phyloP scores from a whole-genome alignment of 1,284 basidiomycete species.

The Fereydounia khargensis region DNA sequence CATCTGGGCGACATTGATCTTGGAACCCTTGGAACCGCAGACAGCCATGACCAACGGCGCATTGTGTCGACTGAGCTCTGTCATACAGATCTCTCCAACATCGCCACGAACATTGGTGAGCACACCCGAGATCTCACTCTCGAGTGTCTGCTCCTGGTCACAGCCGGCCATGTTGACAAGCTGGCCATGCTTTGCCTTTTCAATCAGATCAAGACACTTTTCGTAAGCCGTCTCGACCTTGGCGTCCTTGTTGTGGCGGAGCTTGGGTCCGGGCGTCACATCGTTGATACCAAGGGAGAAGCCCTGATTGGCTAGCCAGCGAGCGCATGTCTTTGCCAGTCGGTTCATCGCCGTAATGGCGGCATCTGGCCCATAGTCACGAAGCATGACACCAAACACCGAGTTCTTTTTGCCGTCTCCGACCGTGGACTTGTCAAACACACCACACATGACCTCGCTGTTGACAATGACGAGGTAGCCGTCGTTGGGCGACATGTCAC shows the following conservation, averaged over 20 bases:
- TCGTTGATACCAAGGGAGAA: conserved; percentile 99
- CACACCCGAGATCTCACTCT: conserved; percentile 89
- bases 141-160: conserved; percentile 93
- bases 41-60: conserved; percentile 98
- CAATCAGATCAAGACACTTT: conserved; percentile 82
- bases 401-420: conserved; percentile 99
- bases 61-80: conserved; percentile 90
- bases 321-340: conserved; percentile 89
- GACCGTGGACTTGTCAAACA: conserved; percentile 97
- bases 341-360: conserved; percentile 95
- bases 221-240: conserved; percentile 87
- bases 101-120: conserved; percentile 92
- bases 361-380: conserved; percentile 93
- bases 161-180: conserved; percentile 95
- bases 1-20: conserved; percentile 99
- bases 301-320: conserved; percentile 93
- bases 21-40: conserved; percentile 96
- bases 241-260: conserved; percentile 77
- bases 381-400: conserved; percentile 94
- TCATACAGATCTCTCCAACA: conserved; percentile 97
- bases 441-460: conserved; percentile 98
- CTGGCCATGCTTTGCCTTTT: conserved; percentile 83
- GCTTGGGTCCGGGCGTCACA: conserved; percentile 86
- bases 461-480: conserved; percentile 97
- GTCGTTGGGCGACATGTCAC: conserved; percentile 92